Evolutionary conservation across 495 filamentous ascomycete genomes (phyloP).

Genomic region (Penicillium herquei): DNA sequence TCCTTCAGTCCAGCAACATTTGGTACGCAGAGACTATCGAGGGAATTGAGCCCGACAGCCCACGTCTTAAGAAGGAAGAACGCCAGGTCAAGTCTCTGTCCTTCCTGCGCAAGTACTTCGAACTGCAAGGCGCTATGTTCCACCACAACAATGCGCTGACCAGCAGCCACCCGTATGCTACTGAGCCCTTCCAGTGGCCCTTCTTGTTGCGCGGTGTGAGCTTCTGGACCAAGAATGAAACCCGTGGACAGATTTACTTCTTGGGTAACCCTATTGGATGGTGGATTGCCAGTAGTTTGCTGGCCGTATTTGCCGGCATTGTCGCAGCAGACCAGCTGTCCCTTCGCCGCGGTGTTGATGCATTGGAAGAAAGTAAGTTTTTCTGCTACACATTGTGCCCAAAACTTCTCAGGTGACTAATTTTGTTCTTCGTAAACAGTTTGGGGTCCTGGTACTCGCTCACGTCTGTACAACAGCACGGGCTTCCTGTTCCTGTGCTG

Average conservation of each 20-base stretch:
- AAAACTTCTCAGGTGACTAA: background rate
- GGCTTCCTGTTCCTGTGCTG: slow-evolving; percentile 95
- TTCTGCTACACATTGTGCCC: no score
- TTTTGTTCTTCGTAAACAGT: slow-evolving; percentile 22
- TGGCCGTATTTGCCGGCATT: slow-evolving; percentile 93
- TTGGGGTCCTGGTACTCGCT: slow-evolving; percentile 72
- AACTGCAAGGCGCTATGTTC: slow-evolving; percentile 98
- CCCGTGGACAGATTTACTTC: slow-evolving; percentile 97
- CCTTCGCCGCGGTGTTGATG: slow-evolving; percentile 86
- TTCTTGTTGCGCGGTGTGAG: slow-evolving; percentile 95
- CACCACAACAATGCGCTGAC: slow-evolving; percentile 98
- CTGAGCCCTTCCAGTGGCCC: slow-evolving; percentile 94
- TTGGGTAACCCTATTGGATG: slow-evolving; percentile 95
- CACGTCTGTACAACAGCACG: slow-evolving; percentile 93
- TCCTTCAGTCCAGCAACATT: slow-evolving; percentile 83
- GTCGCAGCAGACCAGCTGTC: slow-evolving; percentile 91
- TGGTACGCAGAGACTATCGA: slow-evolving; percentile 93
- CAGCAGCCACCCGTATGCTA: slow-evolving; percentile 93
- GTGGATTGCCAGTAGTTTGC: slow-evolving; percentile 90
- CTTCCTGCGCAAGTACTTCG: slow-evolving; percentile 93
- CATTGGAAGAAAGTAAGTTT: slow-evolving; percentile 85
- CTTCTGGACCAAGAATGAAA: slow-evolving; percentile 99
- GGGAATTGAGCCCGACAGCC: slow-evolving; percentile 65
- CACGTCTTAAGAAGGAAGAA: slow-evolving; percentile 67
- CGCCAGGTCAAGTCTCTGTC: slow-evolving; percentile 76